phyloP scores from a whole-genome alignment of 1,284 basidiomycete species.

The Tylopilus orsonianus region DNA sequence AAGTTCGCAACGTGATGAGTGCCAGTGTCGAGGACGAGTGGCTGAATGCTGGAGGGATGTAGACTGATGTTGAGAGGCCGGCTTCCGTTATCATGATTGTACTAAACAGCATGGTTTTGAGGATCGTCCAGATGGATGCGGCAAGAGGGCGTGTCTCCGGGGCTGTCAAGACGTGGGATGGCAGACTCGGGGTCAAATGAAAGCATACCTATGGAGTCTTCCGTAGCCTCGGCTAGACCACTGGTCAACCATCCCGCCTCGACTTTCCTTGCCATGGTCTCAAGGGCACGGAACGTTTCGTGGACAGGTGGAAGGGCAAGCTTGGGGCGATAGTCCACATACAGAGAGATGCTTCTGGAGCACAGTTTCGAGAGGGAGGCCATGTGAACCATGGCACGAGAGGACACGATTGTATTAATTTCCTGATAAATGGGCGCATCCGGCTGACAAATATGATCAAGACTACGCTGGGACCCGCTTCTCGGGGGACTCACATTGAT shows the following conservation, averaged over 20 bases:
- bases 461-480: neutral
- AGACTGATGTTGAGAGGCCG: slow-evolving; percentile 55
- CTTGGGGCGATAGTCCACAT: slow-evolving; percentile 46
- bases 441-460: slow-evolving; percentile 9
- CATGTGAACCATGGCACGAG: slow-evolving; percentile 48
- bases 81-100: slow-evolving; percentile 66
- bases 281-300: slow-evolving; percentile 42
- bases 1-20: slow-evolving; percentile 47
- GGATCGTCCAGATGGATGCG: slow-evolving; percentile 54
- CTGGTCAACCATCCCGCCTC: slow-evolving; percentile 55
- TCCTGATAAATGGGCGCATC: slow-evolving; percentile 35
- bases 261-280: slow-evolving; percentile 40
- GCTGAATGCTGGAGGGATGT: slow-evolving; percentile 37
- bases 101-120: slow-evolving; percentile 71
- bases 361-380: slow-evolving; percentile 52
- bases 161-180: slow-evolving; percentile 27
- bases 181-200: neutral
- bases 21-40: slow-evolving; percentile 48
- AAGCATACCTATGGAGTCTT: slow-evolving; percentile 41
- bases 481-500: slow-evolving; percentile 33
- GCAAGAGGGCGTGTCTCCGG: slow-evolving; percentile 44
- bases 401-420: slow-evolving; percentile 41
- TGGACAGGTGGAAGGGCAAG: slow-evolving; percentile 47
- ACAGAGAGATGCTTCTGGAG: slow-evolving; percentile 45
- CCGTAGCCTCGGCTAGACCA: slow-evolving; percentile 38